phyloP scores from a whole-genome alignment of 208 protist species.

The Porcisia hertigi region DNA sequence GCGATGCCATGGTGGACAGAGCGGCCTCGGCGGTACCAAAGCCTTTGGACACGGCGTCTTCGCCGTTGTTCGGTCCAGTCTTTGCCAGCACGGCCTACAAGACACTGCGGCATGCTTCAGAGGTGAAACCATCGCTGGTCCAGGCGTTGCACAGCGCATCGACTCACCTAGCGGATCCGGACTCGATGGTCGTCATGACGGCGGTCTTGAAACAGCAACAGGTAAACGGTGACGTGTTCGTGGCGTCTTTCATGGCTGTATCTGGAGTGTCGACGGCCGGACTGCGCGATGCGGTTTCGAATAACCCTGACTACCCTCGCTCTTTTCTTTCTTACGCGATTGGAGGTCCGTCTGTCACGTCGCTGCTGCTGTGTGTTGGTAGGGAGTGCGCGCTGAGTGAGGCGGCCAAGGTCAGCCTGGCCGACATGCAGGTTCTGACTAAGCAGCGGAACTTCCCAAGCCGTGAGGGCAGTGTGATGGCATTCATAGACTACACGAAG shows the following conservation, averaged over 20 bases:
- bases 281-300: conserved; percentile 31
- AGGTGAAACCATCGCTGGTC: conserved; percentile 29
- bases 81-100: conserved; percentile 24
- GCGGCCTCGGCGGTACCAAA: conserved; percentile 16
- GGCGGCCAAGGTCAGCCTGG: conserved; percentile 26
- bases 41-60: conserved; percentile 41
- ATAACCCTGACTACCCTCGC: conserved; percentile 46
- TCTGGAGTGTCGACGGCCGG: conserved; percentile 31
- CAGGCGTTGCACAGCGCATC: conserved; percentile 26
- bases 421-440: conserved; percentile 31
- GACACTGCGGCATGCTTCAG: conserved; percentile 15
- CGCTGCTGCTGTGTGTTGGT: conserved; percentile 36
- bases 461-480: conserved; percentile 49
- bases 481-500: conserved; percentile 49
- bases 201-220: conserved; percentile 52
- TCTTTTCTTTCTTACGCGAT: conserved; percentile 59
- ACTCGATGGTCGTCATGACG: conserved; percentile 41
- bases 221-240: conserved; percentile 40
- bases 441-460: conserved; percentile 47
- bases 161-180: conserved; percentile 19
- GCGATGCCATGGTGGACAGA: conserved; percentile 39
- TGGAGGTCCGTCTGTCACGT: conserved; percentile 49
- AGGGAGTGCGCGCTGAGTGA: conserved; percentile 26
- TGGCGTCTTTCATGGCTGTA: conserved; percentile 45
- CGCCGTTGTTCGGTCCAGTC: conserved; percentile 55